Percentiles rank a stretch among this genome's conserved stretches.
These are phyloP conservation scores for Candida railenensis DNA, from an alignment of 805 yeast species.

Conservation along the genomic window DNA sequence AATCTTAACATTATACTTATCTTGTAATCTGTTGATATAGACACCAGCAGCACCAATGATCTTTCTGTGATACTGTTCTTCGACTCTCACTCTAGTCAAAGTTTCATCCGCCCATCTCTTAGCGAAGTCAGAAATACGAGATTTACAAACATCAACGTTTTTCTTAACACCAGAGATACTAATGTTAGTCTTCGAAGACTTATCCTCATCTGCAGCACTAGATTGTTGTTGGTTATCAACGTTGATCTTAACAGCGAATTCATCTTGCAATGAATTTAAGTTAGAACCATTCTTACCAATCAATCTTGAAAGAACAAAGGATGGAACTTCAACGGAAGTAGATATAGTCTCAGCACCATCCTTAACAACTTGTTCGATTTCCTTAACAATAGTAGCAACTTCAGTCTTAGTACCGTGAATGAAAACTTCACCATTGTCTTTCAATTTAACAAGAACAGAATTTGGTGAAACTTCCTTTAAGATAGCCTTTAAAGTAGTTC, in stretches of 20 bases:
- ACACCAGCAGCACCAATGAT: slow-evolving; percentile 83
- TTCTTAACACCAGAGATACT: slow-evolving; percentile 73
- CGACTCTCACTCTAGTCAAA: slow-evolving; percentile 63
- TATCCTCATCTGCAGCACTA: slow-evolving; percentile 26
- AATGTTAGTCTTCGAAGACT: slow-evolving; percentile 43
- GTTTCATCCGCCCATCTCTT: slow-evolving; percentile 83
- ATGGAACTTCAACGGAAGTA: slow-evolving; percentile 60
- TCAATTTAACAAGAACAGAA: slow-evolving; percentile 48
- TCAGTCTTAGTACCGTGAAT: slow-evolving; percentile 70
- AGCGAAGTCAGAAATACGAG: slow-evolving; percentile 54
- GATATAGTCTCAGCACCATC: slow-evolving; percentile 48
- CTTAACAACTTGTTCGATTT: slow-evolving; percentile 52
- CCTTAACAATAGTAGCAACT: slow-evolving; percentile 53
- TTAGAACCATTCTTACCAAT: slow-evolving; percentile 89
- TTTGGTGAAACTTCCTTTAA: slow-evolving; percentile 34
- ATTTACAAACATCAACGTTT: slow-evolving; percentile 72
- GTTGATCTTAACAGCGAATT: slow-evolving; percentile 75
- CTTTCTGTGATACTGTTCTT: slow-evolving; percentile 73
- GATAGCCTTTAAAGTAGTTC: slow-evolving; percentile 53
- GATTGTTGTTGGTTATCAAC: slow-evolving; percentile 50
- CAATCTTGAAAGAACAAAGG: slow-evolving; percentile 66
- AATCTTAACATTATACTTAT: slow-evolving; percentile 80
- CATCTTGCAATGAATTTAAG: slow-evolving; percentile 64
- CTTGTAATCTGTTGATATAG: slow-evolving; percentile 80
- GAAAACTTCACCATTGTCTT: slow-evolving; percentile 46